A percentile compares a stretch with the other conserved stretches of the same genome.
Conservation (phyloP, 495 filamentous ascomycete genomes). For the Xylaria acuta region DNA sequence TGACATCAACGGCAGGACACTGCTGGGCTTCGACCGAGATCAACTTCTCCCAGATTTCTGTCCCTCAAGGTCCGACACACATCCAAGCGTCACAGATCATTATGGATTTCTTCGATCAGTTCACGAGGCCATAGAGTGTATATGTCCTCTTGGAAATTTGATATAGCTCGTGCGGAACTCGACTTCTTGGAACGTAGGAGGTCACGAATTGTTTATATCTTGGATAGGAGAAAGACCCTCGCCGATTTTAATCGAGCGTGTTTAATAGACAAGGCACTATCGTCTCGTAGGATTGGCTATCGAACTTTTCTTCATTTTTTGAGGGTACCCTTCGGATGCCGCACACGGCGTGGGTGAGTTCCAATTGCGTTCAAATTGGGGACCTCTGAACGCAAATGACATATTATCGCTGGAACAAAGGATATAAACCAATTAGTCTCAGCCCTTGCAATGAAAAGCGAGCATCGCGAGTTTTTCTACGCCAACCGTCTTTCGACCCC, state of each 20-base stretch:
- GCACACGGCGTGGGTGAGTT: not conserved
- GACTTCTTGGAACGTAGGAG: not conserved
- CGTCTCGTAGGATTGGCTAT: not conserved
- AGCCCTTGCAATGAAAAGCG: not conserved
- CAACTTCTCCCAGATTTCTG: constrained; percentile 44
- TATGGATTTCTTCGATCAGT: constrained; percentile 41
- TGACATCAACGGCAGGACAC: constrained; percentile 34
- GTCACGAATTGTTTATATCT: not conserved
- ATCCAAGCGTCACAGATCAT: constrained; percentile 43
- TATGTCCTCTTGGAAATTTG: not conserved
- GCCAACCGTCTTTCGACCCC: not conserved
- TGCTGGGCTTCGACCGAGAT: constrained; percentile 46
- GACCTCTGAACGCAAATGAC: not conserved
- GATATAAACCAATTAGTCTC: not conserved
- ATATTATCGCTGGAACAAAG: not conserved
- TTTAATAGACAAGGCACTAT: not conserved
- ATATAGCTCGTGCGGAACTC: not conserved
- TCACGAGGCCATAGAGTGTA: constrained; percentile 34
- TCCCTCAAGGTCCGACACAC: constrained; percentile 37
- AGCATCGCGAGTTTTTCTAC: not conserved
- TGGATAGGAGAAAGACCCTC: not conserved
- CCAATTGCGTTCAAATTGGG: not conserved
- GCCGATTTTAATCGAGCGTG: not conserved
- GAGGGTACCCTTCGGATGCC: not conserved
- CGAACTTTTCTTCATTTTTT: not conserved